Evolutionary conservation across 495 filamentous ascomycete genomes (phyloP), one percentile per base, ranked within the genome.

Genomic region (Hypoxylon trugodes): DNA sequence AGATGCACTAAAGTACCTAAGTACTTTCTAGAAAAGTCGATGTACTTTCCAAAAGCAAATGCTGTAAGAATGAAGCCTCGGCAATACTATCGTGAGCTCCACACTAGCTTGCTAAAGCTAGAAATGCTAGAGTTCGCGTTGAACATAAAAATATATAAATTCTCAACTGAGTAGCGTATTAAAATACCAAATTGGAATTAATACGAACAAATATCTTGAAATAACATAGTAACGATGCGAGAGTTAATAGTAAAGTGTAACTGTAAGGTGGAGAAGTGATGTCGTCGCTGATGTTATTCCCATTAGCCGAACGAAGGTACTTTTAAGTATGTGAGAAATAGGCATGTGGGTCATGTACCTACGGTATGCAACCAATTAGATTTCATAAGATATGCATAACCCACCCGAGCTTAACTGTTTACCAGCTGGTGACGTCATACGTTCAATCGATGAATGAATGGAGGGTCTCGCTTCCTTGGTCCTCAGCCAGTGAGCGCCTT

Each of bases 361-460:
- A 15, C 42, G 19, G 35, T 16, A 28, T 32, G 32, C 2, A 21
- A 19, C 62, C 62, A 66, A 66, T 66, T 51, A 66, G 5, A 2
- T 51, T n/a, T 30, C 21, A 22, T 18, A 4, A 21, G 6, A 66
- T 47, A 46, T 16, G 32, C 43, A 45, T 30, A 59, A 51, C 45
- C 42, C 50, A 54, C 55, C 26, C 6, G 37, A 46, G 48, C 38
- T n/a, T 47, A 58, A 8, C 26, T 30, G 15, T 53, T 54, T 60
- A 60, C 50, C 38, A 50, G 21, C 28, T 61, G 38, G 56, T 66
- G 63, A 66, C 63, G 63, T 66, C 63, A 66, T 58, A 53, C 13
- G n/a, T 15, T 50, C 15, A 36, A 13, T 21, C 21, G 33, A 52
- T 52, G 46, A 53, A 64, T 47, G 61, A 46, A 49, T 36, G 22